phyloP scores from a whole-genome alignment of 768 basidiomycete genomes.

The Polyporus arcularius region DNA sequence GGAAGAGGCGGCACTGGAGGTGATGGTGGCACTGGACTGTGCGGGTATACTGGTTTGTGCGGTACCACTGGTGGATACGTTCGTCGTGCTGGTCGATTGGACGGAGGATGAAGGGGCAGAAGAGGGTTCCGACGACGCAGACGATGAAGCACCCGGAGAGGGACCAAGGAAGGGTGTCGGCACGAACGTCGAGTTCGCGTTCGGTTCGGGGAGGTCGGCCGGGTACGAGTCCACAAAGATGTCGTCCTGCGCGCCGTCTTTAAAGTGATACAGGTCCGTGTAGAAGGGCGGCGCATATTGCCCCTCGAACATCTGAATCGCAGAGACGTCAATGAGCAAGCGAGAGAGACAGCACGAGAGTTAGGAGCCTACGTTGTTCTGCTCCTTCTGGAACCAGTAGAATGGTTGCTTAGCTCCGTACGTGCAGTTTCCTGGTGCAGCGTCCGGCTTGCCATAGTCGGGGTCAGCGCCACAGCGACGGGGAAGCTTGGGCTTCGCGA shows the following conservation, averaged over 20 bases:
- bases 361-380: conserved; percentile 53
- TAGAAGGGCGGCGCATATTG: conserved; percentile 64
- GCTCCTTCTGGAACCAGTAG: conserved; percentile 67
- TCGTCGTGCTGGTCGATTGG: no score
- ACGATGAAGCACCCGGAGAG: neutral
- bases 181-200: conserved; percentile 29
- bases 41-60: no score
- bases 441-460: conserved; percentile 41
- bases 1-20: no score
- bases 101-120: neutral
- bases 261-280: conserved; percentile 69
- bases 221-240: conserved; percentile 66
- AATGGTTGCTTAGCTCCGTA: conserved; percentile 71
- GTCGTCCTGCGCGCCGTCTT: conserved; percentile 73
- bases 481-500: conserved; percentile 60
- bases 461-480: conserved; percentile 67
- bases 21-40: no score
- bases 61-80: no score
- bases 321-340: neutral
- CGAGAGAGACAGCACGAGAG: neutral
- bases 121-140: neutral
- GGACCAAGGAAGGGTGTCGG: conserved; percentile 25
- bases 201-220: conserved; percentile 23
- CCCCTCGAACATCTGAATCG: conserved; percentile 64
- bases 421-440: conserved; percentile 64